phyloP scores from a whole-genome alignment of 202 grass and related monocot genomes.

The Dendrocalamus latiflorus region DNA sequence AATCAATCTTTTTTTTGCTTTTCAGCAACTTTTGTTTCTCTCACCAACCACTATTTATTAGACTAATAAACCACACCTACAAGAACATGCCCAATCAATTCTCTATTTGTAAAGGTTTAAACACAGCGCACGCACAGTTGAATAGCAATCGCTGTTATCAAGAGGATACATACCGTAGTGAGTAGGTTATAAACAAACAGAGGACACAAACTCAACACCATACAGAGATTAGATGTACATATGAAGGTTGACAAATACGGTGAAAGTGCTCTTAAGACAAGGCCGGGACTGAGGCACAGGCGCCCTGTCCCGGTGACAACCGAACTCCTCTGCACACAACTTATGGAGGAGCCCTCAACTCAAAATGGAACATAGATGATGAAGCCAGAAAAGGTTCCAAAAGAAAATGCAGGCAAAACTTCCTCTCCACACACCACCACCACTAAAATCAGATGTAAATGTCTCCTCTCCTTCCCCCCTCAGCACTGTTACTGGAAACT shows the following conservation, averaged over 20 bases:
- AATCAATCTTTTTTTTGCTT: no score
- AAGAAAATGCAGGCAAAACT: constrained; percentile 48
- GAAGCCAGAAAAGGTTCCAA: constrained; percentile 40
- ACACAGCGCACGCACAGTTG: not conserved
- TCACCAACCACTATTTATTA: no score
- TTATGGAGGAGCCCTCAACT: constrained; percentile 35
- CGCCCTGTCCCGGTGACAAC: constrained; percentile 42
- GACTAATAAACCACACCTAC: no score
- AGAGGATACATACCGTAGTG: not conserved
- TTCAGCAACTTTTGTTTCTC: no score
- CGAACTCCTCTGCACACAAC: constrained; percentile 44
- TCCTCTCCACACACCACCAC: constrained; percentile 36
- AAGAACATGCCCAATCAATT: no score
- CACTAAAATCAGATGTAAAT: constrained; percentile 34
- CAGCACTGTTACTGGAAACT: constrained; percentile 49
- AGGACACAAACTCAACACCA: constrained; percentile 41
- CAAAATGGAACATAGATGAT: constrained; percentile 35
- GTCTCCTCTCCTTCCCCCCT: constrained; percentile 7
- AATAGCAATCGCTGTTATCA: not conserved
- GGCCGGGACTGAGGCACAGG: constrained; percentile 11
- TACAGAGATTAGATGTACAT: constrained; percentile 42
- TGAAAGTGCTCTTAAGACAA: constrained; percentile 30
- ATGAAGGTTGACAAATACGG: constrained; percentile 26
- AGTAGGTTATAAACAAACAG: not conserved
- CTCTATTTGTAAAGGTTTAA: not conserved